Base-by-base conservation (phyloP, 768 basidiomycete genomes). In the Psilocybe cyanescens region DNA sequence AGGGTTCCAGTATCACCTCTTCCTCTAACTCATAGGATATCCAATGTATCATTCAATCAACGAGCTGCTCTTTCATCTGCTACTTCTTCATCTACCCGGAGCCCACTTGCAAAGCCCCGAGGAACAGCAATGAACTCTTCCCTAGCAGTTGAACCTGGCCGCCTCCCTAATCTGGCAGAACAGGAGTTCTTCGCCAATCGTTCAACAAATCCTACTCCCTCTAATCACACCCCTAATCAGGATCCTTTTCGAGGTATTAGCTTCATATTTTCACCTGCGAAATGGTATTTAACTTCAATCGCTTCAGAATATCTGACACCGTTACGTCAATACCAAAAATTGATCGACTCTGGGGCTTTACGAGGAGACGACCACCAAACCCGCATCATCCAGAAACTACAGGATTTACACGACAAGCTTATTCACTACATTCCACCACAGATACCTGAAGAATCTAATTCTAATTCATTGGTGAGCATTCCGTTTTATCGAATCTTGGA, bases 321-420 rank as follows among this genome's bases (percentile, higher is more conserved):
- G 11, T 64, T 83, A 55, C 62, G 66, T 30, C 81, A 79, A 69
- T 86, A 86, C 71, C 75, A 76, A 62, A 74, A 75, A 60, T 76
- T 85, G 45, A 70, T 83, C 59, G 73, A 77, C 31, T 70, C 74
- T 24, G 82, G 82, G 29, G 73, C 81, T 3, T 77, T 99, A 55
- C 82, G 84, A 24, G 82, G 88, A 51, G 97, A 99, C 70, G 82
- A 84, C 16, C 88, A 94, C 76, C 97, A 99, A 74, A 87, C 87
- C 29, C 82, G 83, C 31, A 96, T 98, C 66, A 87, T 99, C 54
- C 78, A 86, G 74, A 87, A 88, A 65, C 81, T 99, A 16, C 91
- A 99, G 76, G 75, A 82, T 57, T 79, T 98, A 60, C 89, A 97
- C 74, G 81, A 91, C 63, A 79, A 86, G 51, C 79, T 99, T 54